phyloP scores from a whole-genome alignment of 495 filamentous ascomycete species.

The Xylaria acuta region DNA sequence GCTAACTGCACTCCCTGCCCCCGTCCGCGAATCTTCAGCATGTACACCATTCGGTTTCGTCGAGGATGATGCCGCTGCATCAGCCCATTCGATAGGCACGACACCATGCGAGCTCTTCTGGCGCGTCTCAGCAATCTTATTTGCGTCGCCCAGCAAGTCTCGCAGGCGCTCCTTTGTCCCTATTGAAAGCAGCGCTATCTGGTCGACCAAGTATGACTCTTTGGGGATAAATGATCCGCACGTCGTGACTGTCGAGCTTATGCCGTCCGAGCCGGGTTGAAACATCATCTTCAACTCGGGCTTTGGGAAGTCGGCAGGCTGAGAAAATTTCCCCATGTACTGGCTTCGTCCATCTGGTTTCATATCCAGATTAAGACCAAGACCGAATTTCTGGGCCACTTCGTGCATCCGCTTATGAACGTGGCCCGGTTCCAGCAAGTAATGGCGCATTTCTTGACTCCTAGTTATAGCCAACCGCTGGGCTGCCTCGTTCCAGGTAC shows the following conservation, averaged over 20 bases:
- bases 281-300: constrained; percentile 34
- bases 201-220: constrained; percentile 71
- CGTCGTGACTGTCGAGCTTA: constrained; percentile 55
- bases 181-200: constrained; percentile 76
- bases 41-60: constrained; percentile 40
- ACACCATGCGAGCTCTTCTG: constrained; percentile 74
- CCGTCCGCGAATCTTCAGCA: constrained; percentile 44
- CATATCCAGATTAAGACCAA: constrained; percentile 59
- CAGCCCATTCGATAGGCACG: constrained; percentile 71
- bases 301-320: constrained; percentile 60
- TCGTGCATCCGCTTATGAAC: constrained; percentile 60
- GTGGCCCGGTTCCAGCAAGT: constrained; percentile 49
- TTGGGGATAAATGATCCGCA: constrained; percentile 69
- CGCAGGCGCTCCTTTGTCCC: constrained; percentile 74
- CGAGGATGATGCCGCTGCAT: constrained; percentile 60
- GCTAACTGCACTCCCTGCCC: constrained; percentile 51
- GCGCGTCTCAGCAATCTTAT: constrained; percentile 66
- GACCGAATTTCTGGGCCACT: constrained; percentile 64
- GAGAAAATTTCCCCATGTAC: constrained; percentile 49
- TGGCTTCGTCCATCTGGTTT: constrained; percentile 52
- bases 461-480: constrained; percentile 48
- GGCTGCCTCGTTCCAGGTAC: constrained; percentile 55
- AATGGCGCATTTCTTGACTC: constrained; percentile 52
- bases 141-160: constrained; percentile 72
- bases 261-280: constrained; percentile 56